Conservation (phyloP, 148 eudicot species). For the Rhododendron kiyosumense region DNA sequence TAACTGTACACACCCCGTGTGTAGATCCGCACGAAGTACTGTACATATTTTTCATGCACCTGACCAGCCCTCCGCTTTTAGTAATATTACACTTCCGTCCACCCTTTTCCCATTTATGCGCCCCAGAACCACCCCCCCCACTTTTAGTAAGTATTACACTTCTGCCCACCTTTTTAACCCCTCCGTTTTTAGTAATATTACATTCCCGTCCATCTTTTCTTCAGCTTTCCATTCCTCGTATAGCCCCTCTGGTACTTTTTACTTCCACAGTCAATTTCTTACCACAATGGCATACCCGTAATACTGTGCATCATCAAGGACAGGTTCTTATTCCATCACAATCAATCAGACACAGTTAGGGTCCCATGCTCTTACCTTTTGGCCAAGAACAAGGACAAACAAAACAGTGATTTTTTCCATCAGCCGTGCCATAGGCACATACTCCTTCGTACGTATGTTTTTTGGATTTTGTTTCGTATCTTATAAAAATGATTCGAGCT, state of each 20-base stretch:
- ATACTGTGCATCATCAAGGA: not conserved
- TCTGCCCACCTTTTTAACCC: not conserved
- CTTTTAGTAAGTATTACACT: not conserved
- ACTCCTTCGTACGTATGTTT: too few species aligned
- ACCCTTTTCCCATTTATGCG: not conserved
- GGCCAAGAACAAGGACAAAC: not conserved
- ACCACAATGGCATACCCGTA: not conserved
- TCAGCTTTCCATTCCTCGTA: not conserved
- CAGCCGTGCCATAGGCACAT: not conserved
- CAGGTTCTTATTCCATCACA: not conserved
- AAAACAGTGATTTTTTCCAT: not conserved
- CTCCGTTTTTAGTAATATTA: not conserved
- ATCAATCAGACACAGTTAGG: not conserved
- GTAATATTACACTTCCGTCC: not conserved
- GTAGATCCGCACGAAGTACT: not conserved
- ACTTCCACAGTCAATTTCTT: not conserved
- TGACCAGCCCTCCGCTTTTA: not conserved
- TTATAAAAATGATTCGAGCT: too few species aligned
- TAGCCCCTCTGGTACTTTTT: not conserved
- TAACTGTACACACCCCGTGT: not conserved
- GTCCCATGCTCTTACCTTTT: not conserved
- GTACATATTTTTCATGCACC: not conserved
- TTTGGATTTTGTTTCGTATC: too few species aligned
- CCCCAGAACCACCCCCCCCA: not conserved
- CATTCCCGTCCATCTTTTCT: constrained; percentile 2